phyloP scores from a whole-genome alignment of 1,139 yeast species.

The Debaryomyces sp. region DNA sequence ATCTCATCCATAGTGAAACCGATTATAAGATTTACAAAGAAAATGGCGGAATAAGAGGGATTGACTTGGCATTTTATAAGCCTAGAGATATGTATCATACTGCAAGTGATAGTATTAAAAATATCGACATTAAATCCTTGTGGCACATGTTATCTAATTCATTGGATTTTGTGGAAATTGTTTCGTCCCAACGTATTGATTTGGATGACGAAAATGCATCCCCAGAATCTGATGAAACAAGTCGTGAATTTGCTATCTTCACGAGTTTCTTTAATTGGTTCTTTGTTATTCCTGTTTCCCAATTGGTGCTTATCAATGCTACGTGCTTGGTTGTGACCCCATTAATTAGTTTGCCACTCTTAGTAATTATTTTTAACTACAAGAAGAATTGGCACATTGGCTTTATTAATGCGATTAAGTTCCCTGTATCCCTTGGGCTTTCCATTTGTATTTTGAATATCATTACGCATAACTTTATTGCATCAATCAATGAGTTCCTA shows the following conservation, averaged over 20 bases:
- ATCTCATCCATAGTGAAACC: slow-evolving; percentile 78
- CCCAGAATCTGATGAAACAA: slow-evolving; percentile 6
- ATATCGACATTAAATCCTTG: slow-evolving; percentile 64
- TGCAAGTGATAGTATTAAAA: slow-evolving; percentile 65
- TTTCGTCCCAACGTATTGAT: slow-evolving; percentile 43
- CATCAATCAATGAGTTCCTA: slow-evolving; percentile 52
- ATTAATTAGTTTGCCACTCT: slow-evolving; percentile 48
- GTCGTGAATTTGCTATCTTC: slow-evolving; percentile 53
- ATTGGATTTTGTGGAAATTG: slow-evolving; percentile 52
- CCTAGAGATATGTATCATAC: slow-evolving; percentile 90
- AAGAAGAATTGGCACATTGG: slow-evolving; percentile 54
- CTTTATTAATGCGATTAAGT: slow-evolving; percentile 44
- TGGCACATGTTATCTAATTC: slow-evolving; percentile 83
- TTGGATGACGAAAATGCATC: slow-evolving; percentile 34
- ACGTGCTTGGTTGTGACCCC: slow-evolving; percentile 58
- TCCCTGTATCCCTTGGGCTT: slow-evolving; percentile 55
- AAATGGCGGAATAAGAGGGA: slow-evolving; percentile 70
- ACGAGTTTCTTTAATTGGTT: slow-evolving; percentile 66
- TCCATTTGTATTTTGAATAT: slow-evolving; percentile 42
- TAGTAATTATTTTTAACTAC: slow-evolving; percentile 47
- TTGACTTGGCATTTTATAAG: slow-evolving; percentile 61
- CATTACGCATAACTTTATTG: slow-evolving; percentile 35
- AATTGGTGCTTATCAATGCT: slow-evolving; percentile 50
- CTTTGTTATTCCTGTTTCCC: slow-evolving; percentile 53
- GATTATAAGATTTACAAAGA: slow-evolving; percentile 75